These are phyloP conservation scores for Leccinum rimulosum DNA, from an alignment of 768 basidiomycete species.

Conservation along the genomic window DNA sequence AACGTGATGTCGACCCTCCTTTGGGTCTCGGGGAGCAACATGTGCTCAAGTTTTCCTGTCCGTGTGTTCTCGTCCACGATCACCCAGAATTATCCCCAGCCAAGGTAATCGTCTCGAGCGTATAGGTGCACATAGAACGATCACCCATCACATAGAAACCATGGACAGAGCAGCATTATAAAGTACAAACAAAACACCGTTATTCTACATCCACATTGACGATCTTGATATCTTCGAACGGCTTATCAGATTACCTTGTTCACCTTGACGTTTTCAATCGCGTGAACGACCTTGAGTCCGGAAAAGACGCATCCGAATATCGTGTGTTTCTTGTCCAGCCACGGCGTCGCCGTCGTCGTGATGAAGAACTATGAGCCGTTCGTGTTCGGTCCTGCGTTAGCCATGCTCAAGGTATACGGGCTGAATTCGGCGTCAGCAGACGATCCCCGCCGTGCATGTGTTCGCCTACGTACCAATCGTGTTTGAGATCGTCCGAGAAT, in stretches of 20 bases:
- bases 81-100: conserved; percentile 15
- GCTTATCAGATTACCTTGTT: conserved; percentile 75
- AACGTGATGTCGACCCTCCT: neutral
- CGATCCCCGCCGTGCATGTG: neutral
- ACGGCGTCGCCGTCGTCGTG: conserved; percentile 90
- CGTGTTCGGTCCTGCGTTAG: conserved; percentile 84
- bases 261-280: conserved; percentile 87
- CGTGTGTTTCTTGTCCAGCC: conserved; percentile 90
- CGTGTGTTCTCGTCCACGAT: conserved; percentile 27
- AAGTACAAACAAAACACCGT: conserved; percentile 11
- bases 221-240: conserved; percentile 93
- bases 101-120: conserved; percentile 31
- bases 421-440: conserved; percentile 37
- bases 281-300: conserved; percentile 87
- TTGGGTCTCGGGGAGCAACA: conserved; percentile 24
- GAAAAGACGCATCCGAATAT: conserved; percentile 89
- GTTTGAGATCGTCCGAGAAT: conserved; percentile 83
- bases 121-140: conserved; percentile 16
- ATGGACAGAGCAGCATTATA: conserved; percentile 49
- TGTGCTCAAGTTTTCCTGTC: conserved; percentile 58
- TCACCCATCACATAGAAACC: conserved; percentile 37
- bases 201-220: conserved; percentile 74
- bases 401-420: conserved; percentile 96
- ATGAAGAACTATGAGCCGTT: conserved; percentile 99
- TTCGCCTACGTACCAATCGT: conserved; percentile 66